Conservation (phyloP, 805 yeast species). For the Sungouiella thailandica region DNA sequence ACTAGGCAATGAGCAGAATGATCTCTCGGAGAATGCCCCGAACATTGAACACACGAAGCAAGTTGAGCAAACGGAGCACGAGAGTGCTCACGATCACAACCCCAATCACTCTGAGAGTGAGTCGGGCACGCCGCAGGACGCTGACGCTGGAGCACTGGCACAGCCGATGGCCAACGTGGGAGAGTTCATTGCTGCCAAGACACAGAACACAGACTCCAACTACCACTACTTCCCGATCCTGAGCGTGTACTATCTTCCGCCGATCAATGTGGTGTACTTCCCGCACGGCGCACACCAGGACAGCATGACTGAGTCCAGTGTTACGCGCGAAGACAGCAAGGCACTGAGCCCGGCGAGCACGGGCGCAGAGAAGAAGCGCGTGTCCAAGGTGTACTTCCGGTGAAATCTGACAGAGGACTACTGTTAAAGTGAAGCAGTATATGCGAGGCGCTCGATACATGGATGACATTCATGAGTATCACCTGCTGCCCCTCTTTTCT, state of each 20-base stretch:
- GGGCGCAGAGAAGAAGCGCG: slow-evolving; percentile 3
- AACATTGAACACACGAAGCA: neutral
- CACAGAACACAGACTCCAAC: neutral
- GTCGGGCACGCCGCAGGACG: neutral
- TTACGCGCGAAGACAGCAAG: neutral
- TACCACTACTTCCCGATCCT: slow-evolving; percentile 51
- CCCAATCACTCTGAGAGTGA: too few relatives aligned
- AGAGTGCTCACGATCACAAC: neutral
- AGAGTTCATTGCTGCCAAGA: neutral
- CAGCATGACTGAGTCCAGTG: slow-evolving; percentile 1
- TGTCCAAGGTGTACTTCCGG: slow-evolving; percentile 11
- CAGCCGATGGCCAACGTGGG: neutral
- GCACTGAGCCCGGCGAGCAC: neutral
- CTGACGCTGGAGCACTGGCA: neutral
- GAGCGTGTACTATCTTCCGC: slow-evolving; percentile 48
- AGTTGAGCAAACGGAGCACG: too few relatives aligned
- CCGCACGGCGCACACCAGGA: slow-evolving; percentile 49
- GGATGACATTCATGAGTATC: too few relatives aligned
- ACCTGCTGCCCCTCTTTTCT: too few relatives aligned
- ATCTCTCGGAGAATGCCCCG: neutral
- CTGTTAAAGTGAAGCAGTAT: too few relatives aligned
- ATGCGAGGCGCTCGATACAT: too few relatives aligned
- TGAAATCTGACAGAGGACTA: too few relatives aligned
- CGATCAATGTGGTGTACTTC: slow-evolving; percentile 50
- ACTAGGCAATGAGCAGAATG: neutral